Evolutionary conservation across 108 stramenopile species (phyloP), one percentile per base, ranked within the genome.

Genomic region (Cyclotella atomus): DNA sequence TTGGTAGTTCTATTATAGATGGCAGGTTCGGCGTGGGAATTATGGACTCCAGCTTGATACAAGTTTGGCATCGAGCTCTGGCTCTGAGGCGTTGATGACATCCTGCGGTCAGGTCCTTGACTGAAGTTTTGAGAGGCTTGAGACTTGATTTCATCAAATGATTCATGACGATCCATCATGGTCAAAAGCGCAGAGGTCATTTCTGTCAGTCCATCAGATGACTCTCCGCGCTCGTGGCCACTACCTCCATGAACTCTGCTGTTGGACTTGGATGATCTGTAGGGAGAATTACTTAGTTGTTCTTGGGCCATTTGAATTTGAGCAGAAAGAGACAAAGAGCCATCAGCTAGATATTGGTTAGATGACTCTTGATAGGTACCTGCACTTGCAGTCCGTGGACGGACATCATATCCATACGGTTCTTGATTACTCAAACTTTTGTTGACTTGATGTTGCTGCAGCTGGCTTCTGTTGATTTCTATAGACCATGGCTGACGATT

Each of bases 171-270:
- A 72, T 79, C 78, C 32, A 94, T 83, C 93, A 94, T 91, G 15
- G 84, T 91, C 29, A 94, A 77, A 33, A 94, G 75, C 17, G 89
- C 88, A 35, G 91, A 90, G 56, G 93, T 92, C 93, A 94, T 94
- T 87, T 85, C 84, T 23, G 89, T 88, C 10, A 94, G 70, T 1
- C 93, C 93, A 52, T 90, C 90, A 54, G 91, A 91, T 25, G 79
- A 64, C 28, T 44, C 49, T 60, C 34, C 45, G 36, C 30, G 46
- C 15, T 34, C 32, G n/a, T 57, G 65, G 41, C 57, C 46, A 34
- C 46, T 19, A 2, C 55, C 65, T 24, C 14, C 33, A 14, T 34
- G 25, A 16, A 52, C 9, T 57, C 61, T 44, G 38, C 46, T 34
- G 19, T 16, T 46, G 65, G 19, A 69, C 41, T 76, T 49, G 24